phyloP scores from a whole-genome alignment of 306 rosid species.

The Sechiopsis laciniata region DNA sequence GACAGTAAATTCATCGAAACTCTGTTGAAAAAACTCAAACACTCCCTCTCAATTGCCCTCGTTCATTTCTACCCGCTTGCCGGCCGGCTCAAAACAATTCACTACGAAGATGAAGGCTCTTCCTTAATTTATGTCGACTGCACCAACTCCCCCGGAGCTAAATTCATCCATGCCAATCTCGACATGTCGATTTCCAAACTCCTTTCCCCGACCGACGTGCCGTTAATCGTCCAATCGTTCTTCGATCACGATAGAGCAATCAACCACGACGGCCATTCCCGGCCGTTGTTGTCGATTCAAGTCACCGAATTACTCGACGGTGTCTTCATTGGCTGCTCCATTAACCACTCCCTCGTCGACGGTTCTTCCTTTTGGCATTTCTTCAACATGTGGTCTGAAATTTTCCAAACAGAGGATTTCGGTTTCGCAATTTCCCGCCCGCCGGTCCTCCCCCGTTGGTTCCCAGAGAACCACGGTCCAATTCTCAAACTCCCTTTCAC shows the following conservation, averaged over 20 bases:
- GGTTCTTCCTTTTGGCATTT: constrained; percentile 50
- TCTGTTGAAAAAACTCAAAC: constrained; percentile 37
- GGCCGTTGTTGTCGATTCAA: constrained; percentile 46
- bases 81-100: constrained; percentile 41
- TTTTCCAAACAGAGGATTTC: constrained; percentile 32
- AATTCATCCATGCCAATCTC: constrained; percentile 43
- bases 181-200: constrained; percentile 37
- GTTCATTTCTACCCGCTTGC: constrained; percentile 58
- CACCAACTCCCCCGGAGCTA: constrained; percentile 34
- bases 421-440: constrained; percentile 25
- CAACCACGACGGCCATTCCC: constrained; percentile 56
- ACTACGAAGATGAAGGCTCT: constrained; percentile 28
- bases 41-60: constrained; percentile 49
- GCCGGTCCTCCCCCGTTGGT: constrained; percentile 43
- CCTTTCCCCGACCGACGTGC: constrained; percentile 49
- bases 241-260: constrained; percentile 52
- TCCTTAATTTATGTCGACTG: constrained; percentile 39
- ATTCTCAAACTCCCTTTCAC: constrained; percentile 43
- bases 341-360: constrained; percentile 44
- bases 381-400: constrained; percentile 54
- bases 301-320: constrained; percentile 55
- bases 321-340: constrained; percentile 59
- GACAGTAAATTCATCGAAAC: constrained; percentile 11
- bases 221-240: constrained; percentile 40
- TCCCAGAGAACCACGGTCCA: constrained; percentile 40